Evolutionary conservation across 2,329 filamentous ascomycete genomes (phyloP), one percentile per base, ranked within the genome.

Genomic region (Tympanopsis confertula): DNA sequence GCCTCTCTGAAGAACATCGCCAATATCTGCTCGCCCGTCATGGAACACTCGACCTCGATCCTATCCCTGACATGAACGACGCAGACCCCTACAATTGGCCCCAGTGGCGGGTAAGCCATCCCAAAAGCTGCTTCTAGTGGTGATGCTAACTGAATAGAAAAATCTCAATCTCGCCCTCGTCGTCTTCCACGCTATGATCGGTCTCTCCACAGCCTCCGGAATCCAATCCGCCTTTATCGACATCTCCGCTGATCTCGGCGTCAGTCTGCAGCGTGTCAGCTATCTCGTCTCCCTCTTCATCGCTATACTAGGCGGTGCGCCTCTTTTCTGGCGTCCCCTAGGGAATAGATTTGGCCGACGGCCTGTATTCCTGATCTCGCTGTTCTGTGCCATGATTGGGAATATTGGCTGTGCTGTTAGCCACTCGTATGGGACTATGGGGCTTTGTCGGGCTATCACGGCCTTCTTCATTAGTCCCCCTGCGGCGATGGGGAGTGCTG

Each of bases 51-150:
- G 61, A 71, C 15, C 59, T 74, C 3, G 66, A 72, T 35, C 71
- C 71, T 1, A 49, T 74, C 13, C 71, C 71, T 1, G 59, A 59
- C 20, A 59, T 61, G 45, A 59, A 59, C 24, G 61, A 64, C 39
- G 65, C 63, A 3, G 69, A 74, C 47, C 71, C 70, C 1, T 71
- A 69, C 48, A 74, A 75, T 42, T 74, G 68, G 68, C 60, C 68
- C 2, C 48, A 46, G 19, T 68, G 66, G 61, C 70, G 68, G 56
- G 64, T 63, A 45, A 41, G 42, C 39, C 19, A 4, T 3, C 7
- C 20, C n/a, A 29, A 12, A 22, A 30, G 19, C 4, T 20, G 26
- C 13, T 22, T 36, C 17, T 30, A 35, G 18, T 14, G 12, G 26
- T 26, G 12, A 30, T 35, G 12, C 13, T 14, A n/a, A 22, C 22